Conservation (phyloP, 106 monocot genomes). For the Xerophyta viscosa region DNA sequence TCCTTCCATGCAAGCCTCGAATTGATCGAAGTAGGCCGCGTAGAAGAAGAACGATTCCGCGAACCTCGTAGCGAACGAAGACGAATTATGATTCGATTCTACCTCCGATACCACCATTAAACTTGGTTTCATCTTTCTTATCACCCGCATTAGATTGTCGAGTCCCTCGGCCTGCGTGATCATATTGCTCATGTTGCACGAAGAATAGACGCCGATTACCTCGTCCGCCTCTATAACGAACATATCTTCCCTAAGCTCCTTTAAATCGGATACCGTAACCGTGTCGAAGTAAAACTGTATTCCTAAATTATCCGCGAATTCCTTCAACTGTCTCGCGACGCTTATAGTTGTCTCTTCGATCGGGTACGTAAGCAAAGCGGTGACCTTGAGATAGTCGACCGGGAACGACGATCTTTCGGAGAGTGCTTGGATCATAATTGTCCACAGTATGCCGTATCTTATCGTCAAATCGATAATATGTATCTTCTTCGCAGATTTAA, state of each 20-base stretch:
- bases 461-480: neutral
- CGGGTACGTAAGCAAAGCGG: neutral
- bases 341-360: neutral
- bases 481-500: neutral
- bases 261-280: neutral
- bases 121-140: neutral
- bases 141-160: neutral
- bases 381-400: conserved; percentile 2
- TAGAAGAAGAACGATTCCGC: neutral
- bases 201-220: neutral
- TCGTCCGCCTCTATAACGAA: neutral
- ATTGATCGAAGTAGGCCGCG: neutral
- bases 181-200: neutral
- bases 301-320: neutral
- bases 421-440: conserved; percentile 3
- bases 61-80: neutral
- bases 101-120: neutral
- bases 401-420: neutral
- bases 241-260: conserved; percentile 2
- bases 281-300: neutral
- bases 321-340: neutral
- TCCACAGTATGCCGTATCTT: conserved; percentile 1
- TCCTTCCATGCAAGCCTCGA: neutral
- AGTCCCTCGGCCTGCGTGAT: neutral
- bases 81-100: conserved; percentile 1